Evolutionary conservation across 1,284 basidiomycete species (phyloP).

Genomic region (Takashimella koratensis): DNA sequence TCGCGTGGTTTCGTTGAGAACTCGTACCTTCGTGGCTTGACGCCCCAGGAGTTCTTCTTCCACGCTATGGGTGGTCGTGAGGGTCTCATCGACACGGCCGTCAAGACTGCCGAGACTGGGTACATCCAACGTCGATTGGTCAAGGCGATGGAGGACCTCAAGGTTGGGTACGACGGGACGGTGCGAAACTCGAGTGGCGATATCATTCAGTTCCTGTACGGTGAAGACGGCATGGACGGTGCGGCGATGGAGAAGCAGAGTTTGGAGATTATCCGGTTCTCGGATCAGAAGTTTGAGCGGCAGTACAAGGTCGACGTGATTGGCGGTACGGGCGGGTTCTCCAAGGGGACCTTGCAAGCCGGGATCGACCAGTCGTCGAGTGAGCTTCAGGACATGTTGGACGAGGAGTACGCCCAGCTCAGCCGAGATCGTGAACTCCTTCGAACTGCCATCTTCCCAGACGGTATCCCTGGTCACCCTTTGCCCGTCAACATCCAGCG

Average conservation of each 20-base stretch:
- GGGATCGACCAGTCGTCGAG: conserved; percentile 88
- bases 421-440: conserved; percentile 70
- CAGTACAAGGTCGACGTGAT: conserved; percentile 92
- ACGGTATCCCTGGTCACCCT: conserved; percentile 65
- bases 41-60: conserved; percentile 99
- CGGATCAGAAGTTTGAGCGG: conserved; percentile 78
- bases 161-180: conserved; percentile 96
- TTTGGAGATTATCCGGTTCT: conserved; percentile 82
- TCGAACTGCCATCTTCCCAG: conserved; percentile 79
- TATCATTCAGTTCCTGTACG: conserved; percentile 94
- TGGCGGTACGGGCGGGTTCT: conserved; percentile 63
- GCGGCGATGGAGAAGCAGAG: conserved; percentile 95
- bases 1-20: conserved; percentile 99
- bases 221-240: conserved; percentile 98
- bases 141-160: conserved; percentile 96
- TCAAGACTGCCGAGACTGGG: conserved; percentile 99
- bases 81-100: conserved; percentile 97
- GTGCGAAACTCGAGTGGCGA: conserved; percentile 95
- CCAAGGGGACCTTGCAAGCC: conserved; percentile 79
- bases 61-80: conserved; percentile 99
- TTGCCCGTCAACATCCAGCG: conserved; percentile 92
- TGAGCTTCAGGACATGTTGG: conserved; percentile 83
- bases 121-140: conserved; percentile 98
- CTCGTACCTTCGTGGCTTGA: conserved; percentile 95
- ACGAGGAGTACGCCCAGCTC: conserved; percentile 80